Conservation (phyloP, 805 yeast species). For the Saccharomycopsis fibuligera region DNA sequence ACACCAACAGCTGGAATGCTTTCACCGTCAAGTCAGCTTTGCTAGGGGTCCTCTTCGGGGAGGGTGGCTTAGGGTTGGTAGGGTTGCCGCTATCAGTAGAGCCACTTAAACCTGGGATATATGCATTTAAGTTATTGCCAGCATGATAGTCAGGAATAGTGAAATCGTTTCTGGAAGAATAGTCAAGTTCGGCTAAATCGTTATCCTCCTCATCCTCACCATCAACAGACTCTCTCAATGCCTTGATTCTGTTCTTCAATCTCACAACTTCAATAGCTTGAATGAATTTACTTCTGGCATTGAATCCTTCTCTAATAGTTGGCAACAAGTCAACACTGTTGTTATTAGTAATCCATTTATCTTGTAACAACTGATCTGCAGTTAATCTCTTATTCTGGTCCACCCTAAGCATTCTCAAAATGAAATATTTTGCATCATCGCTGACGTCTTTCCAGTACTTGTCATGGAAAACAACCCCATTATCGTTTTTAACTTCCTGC, state of each 20-base stretch:
- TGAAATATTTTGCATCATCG: slow-evolving; percentile 73
- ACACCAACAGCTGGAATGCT: slow-evolving; percentile 65
- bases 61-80: slow-evolving; percentile 1
- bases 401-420: slow-evolving; percentile 60
- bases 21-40: slow-evolving; percentile 41
- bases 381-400: slow-evolving; percentile 68
- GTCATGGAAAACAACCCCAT: slow-evolving; percentile 73
- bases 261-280: slow-evolving; percentile 82
- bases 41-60: slow-evolving; percentile 19
- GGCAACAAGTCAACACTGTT: slow-evolving; percentile 68
- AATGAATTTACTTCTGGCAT: slow-evolving; percentile 76
- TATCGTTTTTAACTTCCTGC: slow-evolving; percentile 64
- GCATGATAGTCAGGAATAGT: not conserved
- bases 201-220: slow-evolving; percentile 27
- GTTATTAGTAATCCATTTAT: slow-evolving; percentile 67
- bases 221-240: slow-evolving; percentile 52
- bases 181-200: slow-evolving; percentile 6
- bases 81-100: not conserved
- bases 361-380: slow-evolving; percentile 53
- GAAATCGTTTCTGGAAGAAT: slow-evolving; percentile 12
- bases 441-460: slow-evolving; percentile 83
- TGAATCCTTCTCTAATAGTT: slow-evolving; percentile 69
- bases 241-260: slow-evolving; percentile 70
- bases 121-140: not conserved
- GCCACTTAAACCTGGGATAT: not conserved